Evolutionary conservation across 2,329 filamentous ascomycete species (phyloP).

Genomic region (Talaromyces verruculosus): DNA sequence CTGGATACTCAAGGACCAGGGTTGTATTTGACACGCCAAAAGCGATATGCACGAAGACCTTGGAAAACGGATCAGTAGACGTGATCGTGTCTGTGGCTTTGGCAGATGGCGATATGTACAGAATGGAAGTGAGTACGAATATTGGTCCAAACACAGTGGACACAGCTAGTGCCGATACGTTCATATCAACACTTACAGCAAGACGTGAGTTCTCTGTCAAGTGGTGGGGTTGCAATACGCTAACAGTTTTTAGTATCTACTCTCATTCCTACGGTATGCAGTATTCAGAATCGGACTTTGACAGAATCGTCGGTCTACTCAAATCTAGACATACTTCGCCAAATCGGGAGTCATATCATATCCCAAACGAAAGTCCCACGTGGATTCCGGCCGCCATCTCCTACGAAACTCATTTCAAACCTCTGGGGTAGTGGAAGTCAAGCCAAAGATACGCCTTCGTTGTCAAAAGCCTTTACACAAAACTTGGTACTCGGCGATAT

Average conservation of each 20-base stretch:
- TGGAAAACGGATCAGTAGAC: conserved; percentile 40
- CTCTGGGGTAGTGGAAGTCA: conserved; percentile 66
- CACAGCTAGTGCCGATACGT: conserved; percentile 68
- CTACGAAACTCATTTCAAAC: conserved; percentile 84
- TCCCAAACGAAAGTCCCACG: conserved; percentile 60
- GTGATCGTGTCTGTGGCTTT: conserved; percentile 66
- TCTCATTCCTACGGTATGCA: conserved; percentile 69
- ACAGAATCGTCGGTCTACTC: conserved; percentile 70
- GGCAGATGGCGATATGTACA: conserved; percentile 61
- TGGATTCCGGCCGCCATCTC: conserved; percentile 75
- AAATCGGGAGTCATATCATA: conserved; percentile 63
- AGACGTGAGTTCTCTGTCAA: conserved; percentile 58
- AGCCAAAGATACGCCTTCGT: conserved; percentile 35
- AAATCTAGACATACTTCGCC: conserved; percentile 73
- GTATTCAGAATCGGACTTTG: conserved; percentile 51
- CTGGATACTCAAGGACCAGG: conserved; percentile 35
- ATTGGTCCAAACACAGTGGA: conserved; percentile 73
- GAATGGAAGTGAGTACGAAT: conserved; percentile 61
- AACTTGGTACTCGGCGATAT: conserved; percentile 44
- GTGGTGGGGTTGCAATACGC: conserved; percentile 20
- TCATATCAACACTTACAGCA: conserved; percentile 72
- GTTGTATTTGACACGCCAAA: conserved; percentile 41
- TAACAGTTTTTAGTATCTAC: conserved; percentile 60
- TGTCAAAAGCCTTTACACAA: conserved; percentile 37
- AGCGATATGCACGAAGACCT: conserved; percentile 30